Conservation (phyloP, 2,329 filamentous ascomycete species). For the Clonostachys byssicola region DNA sequence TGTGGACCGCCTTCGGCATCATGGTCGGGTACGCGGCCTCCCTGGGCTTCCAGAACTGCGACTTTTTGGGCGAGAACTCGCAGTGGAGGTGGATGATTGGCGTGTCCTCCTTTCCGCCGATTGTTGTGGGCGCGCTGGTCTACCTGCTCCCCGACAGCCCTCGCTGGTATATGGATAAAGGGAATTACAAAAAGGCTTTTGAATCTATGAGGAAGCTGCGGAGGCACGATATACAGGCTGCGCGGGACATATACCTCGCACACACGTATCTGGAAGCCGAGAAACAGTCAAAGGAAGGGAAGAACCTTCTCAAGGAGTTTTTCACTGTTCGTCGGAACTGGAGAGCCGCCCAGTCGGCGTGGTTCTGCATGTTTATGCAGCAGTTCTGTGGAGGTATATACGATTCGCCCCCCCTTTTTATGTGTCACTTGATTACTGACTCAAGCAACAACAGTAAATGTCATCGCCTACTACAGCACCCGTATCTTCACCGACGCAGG, state of each 20-base stretch:
- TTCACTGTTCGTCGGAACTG: constrained; percentile 20
- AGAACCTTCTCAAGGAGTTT: constrained; percentile 15
- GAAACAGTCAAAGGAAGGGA: constrained; percentile 8
- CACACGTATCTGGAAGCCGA: constrained; percentile 26
- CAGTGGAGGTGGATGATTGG: constrained; percentile 30
- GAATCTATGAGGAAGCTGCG: constrained; percentile 38
- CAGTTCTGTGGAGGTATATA: constrained; percentile 36
- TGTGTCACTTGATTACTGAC: too few relatives aligned
- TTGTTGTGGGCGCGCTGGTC: constrained; percentile 40
- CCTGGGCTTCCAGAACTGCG: constrained; percentile 9
- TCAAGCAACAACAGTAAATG: constrained; percentile 25
- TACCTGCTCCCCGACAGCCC: constrained; percentile 47
- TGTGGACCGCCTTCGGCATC: constrained; percentile 29
- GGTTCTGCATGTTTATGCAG: constrained; percentile 28
- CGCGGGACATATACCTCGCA: constrained; percentile 45
- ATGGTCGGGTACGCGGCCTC: constrained; percentile 25
- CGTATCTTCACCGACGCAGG: constrained; percentile 39
- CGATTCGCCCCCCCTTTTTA: too few relatives aligned
- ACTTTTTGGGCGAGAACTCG: constrained; percentile 4
- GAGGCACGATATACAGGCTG: constrained; percentile 38
- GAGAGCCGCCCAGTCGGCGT: constrained; percentile 22
- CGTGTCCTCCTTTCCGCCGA: constrained; percentile 43
- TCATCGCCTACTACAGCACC: constrained; percentile 43
- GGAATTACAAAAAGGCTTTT: constrained; percentile 34
- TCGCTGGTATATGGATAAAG: constrained; percentile 46